A percentile compares a stretch with the other conserved stretches of the same genome.
These are phyloP conservation scores for Epithemia pelagica DNA, from an alignment of 108 stramenopile genomes.

Conservation along the genomic window DNA sequence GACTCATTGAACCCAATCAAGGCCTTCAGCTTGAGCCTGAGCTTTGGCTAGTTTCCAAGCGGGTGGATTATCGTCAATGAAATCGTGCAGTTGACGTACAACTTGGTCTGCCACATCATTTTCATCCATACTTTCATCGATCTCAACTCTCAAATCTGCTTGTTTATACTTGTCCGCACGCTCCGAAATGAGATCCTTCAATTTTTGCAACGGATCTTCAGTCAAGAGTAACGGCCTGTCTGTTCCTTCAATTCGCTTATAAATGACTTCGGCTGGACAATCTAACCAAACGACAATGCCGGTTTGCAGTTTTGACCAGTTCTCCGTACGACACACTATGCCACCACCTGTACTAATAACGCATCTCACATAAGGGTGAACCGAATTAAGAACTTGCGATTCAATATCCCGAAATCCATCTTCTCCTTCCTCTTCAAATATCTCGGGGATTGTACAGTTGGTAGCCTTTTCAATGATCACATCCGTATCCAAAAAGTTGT, in stretches of 20 bases:
- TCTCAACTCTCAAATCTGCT: slow-evolving; percentile 72
- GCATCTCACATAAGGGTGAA: slow-evolving; percentile 79
- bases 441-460: slow-evolving; percentile 60
- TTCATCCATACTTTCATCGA: slow-evolving; percentile 46
- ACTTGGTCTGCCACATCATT: slow-evolving; percentile 41
- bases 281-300: slow-evolving; percentile 92
- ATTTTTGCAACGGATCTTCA: slow-evolving; percentile 58
- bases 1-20: slow-evolving; percentile 64
- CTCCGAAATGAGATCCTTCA: slow-evolving; percentile 52
- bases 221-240: slow-evolving; percentile 81
- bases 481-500: slow-evolving; percentile 93
- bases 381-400: slow-evolving; percentile 74
- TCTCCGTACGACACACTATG: slow-evolving; percentile 51
- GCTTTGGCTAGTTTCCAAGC: slow-evolving; percentile 73
- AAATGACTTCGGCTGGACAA: slow-evolving; percentile 68
- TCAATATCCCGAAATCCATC: slow-evolving; percentile 84
- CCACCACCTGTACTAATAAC: slow-evolving; percentile 86
- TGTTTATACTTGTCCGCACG: slow-evolving; percentile 62
- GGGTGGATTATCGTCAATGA: slow-evolving; percentile 90
- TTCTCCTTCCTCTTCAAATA: slow-evolving; percentile 86
- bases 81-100: slow-evolving; percentile 66
- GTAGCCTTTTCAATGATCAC: slow-evolving; percentile 73
- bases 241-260: slow-evolving; percentile 61
- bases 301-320: slow-evolving; percentile 90
- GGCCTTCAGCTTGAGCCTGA: slow-evolving; percentile 70